phyloP scores from a whole-genome alignment of 306 rosid genomes.

The Astragalus membranaceus region DNA sequence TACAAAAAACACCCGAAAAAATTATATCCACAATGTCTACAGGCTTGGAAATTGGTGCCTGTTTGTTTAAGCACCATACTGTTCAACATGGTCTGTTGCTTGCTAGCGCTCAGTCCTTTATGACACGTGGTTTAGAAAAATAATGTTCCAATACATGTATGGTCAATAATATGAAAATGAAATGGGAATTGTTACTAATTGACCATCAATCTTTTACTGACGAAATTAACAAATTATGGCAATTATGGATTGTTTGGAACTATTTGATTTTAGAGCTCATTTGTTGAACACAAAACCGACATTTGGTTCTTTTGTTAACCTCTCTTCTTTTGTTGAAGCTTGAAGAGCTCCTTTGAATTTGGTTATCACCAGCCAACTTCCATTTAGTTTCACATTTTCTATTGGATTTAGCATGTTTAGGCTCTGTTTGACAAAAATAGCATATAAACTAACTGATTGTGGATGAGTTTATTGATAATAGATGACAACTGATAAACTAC shows the following conservation, averaged over 20 bases:
- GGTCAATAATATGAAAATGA: neutral
- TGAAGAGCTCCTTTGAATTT: neutral
- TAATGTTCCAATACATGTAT: neutral
- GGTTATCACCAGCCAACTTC: neutral
- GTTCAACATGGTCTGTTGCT: neutral
- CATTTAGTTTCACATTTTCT: neutral
- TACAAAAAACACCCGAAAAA: neutral
- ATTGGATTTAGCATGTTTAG: neutral
- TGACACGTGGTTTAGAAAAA: neutral
- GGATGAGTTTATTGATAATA: too few relatives aligned
- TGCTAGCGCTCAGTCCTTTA: neutral
- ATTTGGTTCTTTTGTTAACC: neutral
- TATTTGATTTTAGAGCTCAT: neutral
- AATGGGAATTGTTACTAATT: neutral
- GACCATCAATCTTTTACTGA: neutral
- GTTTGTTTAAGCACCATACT: neutral
- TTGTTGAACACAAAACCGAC: neutral
- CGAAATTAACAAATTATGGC: neutral
- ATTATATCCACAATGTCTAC: neutral
- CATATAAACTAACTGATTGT: neutral
- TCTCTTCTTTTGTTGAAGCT: neutral
- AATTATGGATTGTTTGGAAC: neutral
- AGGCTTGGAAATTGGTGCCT: constrained; percentile 2
- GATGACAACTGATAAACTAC: too few relatives aligned
- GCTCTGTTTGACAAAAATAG: neutral